phyloP scores from a whole-genome alignment of 2,329 filamentous ascomycete genomes.

The Sporothrix phasma region DNA sequence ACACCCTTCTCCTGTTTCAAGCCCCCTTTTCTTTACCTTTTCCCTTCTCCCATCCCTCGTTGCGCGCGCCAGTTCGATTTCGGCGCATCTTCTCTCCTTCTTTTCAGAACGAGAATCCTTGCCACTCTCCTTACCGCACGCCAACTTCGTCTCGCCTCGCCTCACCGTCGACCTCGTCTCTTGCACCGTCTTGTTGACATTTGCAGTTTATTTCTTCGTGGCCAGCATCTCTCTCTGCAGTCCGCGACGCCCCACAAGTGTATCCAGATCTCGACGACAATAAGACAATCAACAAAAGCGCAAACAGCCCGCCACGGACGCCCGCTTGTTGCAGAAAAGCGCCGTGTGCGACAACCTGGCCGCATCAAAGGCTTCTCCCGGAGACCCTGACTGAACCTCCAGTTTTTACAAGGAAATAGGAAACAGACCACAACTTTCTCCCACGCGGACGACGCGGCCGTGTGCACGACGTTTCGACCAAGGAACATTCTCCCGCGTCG shows the following conservation, averaged over 20 bases:
- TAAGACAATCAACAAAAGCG: not conserved
- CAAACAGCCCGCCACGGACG: not conserved
- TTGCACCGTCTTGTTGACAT: not conserved
- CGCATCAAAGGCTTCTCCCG: not conserved
- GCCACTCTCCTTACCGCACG: not conserved
- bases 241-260: no score
- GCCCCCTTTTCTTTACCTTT: not conserved
- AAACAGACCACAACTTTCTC: not conserved
- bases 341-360: conserved; percentile 8
- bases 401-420: not conserved
- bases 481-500: not conserved
- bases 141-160: not conserved
- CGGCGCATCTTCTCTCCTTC: not conserved
- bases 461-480: not conserved
- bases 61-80: not conserved
- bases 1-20: not conserved
- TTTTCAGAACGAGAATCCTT: not conserved
- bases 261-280: not conserved
- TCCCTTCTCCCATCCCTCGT: not conserved
- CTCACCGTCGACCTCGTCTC: not conserved
- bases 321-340: not conserved
- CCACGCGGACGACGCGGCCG: not conserved
- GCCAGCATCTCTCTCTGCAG: not conserved
- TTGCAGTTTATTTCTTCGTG: not conserved
- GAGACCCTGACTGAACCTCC: not conserved